A percentile compares a stretch with the other conserved stretches of the same genome.
These are phyloP conservation scores for Penicillium sp. DNA, from an alignment of 2,329 filamentous ascomycete genomes.

Conservation along the genomic window DNA sequence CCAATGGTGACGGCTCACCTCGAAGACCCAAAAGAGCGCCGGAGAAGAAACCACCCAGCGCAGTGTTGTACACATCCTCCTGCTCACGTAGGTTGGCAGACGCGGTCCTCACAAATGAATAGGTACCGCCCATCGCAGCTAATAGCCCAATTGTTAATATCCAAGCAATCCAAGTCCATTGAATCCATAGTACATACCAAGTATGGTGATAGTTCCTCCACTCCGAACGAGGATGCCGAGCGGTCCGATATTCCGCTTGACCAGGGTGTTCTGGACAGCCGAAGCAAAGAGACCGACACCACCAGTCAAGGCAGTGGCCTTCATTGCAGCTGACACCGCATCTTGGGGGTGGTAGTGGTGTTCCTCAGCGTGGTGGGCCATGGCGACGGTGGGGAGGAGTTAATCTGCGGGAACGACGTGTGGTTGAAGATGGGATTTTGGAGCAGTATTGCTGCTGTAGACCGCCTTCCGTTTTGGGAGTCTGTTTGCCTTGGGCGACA, in stretches of 20 bases:
- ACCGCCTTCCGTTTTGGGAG: constrained; percentile 22
- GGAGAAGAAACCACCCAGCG: constrained; percentile 68
- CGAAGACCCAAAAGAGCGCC: constrained; percentile 67
- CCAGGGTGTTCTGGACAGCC: constrained; percentile 78
- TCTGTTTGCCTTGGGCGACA: too few species aligned
- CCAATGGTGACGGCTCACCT: constrained; percentile 47
- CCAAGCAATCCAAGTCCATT: constrained; percentile 3
- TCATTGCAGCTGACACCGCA: constrained; percentile 62
- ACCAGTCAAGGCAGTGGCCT: constrained; percentile 60
- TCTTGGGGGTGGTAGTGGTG: constrained; percentile 65
- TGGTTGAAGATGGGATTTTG: constrained; percentile 27
- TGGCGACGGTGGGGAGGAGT: constrained; percentile 35
- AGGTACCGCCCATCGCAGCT: constrained; percentile 70
- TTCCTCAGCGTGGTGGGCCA: constrained; percentile 47
- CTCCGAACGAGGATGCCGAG: constrained; percentile 74
- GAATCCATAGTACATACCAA: constrained; percentile 48
- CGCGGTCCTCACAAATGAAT: constrained; percentile 69
- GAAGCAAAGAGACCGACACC: constrained; percentile 65
- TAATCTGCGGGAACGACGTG: constrained; percentile 24
- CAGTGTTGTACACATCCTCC: constrained; percentile 70
- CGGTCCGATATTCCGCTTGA: constrained; percentile 72
- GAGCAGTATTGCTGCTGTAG: constrained; percentile 23
- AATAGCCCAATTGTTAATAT: constrained; percentile 13
- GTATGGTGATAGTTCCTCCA: constrained; percentile 65
- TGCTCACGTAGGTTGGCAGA: constrained; percentile 79